phyloP scores from a whole-genome alignment of 768 basidiomycete genomes.

The Mycena vitilis region DNA sequence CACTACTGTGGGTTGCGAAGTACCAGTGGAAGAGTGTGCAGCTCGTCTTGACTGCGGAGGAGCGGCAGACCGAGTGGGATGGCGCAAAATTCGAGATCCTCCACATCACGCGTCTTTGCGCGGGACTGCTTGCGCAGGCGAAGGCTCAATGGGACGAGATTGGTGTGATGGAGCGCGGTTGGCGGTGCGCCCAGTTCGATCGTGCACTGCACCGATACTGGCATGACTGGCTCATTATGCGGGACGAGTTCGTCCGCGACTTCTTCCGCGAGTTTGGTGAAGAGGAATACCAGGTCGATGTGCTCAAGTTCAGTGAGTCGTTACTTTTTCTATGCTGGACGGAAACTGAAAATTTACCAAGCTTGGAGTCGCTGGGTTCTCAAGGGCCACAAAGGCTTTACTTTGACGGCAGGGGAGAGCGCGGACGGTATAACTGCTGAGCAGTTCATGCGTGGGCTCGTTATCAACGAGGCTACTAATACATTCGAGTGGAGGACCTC shows the following conservation, averaged over 20 bases:
- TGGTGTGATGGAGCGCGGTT: slow-evolving; percentile 46
- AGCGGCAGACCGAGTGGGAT: slow-evolving; percentile 53
- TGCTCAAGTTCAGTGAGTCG: slow-evolving; percentile 51
- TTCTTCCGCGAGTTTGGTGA: slow-evolving; percentile 57
- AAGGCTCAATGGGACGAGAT: slow-evolving; percentile 41
- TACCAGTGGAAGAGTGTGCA: slow-evolving; percentile 57
- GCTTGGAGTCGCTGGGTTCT: slow-evolving; percentile 54
- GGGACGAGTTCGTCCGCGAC: slow-evolving; percentile 49
- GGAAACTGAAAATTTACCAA: slow-evolving; percentile 24
- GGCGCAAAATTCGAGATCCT: slow-evolving; percentile 56
- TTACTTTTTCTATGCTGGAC: background rate
- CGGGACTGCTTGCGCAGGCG: slow-evolving; percentile 49
- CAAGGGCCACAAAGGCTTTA: slow-evolving; percentile 56
- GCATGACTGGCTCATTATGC: slow-evolving; percentile 55
- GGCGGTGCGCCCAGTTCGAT: slow-evolving; percentile 57
- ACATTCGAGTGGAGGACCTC: slow-evolving; percentile 15
- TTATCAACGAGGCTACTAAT: background rate
- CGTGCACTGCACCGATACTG: slow-evolving; percentile 55
- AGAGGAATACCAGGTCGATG: slow-evolving; percentile 54
- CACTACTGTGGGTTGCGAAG: slow-evolving; percentile 58
- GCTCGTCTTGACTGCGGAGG: slow-evolving; percentile 51
- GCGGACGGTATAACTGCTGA: slow-evolving; percentile 47
- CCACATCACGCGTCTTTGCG: slow-evolving; percentile 54
- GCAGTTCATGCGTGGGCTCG: slow-evolving; percentile 46
- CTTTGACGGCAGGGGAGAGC: slow-evolving; percentile 50